These are phyloP conservation scores for Triticum urartu DNA, from an alignment of 176 grass and related monocot species.

Conservation along the genomic window DNA sequence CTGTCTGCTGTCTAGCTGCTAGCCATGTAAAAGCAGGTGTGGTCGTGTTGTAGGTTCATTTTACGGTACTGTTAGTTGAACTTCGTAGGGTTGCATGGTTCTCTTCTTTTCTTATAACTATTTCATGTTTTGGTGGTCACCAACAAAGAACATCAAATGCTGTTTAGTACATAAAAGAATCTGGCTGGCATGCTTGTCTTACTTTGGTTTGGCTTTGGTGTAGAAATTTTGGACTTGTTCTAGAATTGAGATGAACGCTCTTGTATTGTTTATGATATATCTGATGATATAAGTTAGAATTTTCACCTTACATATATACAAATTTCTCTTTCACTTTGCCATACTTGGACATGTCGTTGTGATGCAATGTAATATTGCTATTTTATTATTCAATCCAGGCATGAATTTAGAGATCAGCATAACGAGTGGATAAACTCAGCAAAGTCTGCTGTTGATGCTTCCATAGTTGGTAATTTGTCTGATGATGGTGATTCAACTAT, in stretches of 20 bases:
- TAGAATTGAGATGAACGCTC: not conserved
- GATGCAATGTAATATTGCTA: slow-evolving; percentile 19
- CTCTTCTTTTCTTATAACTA: slow-evolving; percentile 1
- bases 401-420: slow-evolving; percentile 88
- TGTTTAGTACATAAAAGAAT: slow-evolving; percentile 9
- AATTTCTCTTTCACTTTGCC: slow-evolving; percentile 8
- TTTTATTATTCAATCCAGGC: slow-evolving; percentile 47
- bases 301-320: not conserved
- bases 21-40: not conserved
- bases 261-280: slow-evolving; percentile 23
- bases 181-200: not conserved
- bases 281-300: not conserved
- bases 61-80: not conserved
- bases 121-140: not conserved
- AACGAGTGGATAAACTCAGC: slow-evolving; percentile 80
- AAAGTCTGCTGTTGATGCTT: slow-evolving; percentile 65
- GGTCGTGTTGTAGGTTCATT: not conserved
- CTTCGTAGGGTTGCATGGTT: not conserved
- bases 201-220: not conserved
- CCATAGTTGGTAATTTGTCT: slow-evolving; percentile 56
- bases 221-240: not conserved
- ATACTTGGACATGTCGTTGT: not conserved
- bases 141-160: not conserved
- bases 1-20: not conserved
- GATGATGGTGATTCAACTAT: slow-evolving; percentile 38